Conservation (phyloP, 2,329 filamentous ascomycete species). For the Septoria petroselini region DNA sequence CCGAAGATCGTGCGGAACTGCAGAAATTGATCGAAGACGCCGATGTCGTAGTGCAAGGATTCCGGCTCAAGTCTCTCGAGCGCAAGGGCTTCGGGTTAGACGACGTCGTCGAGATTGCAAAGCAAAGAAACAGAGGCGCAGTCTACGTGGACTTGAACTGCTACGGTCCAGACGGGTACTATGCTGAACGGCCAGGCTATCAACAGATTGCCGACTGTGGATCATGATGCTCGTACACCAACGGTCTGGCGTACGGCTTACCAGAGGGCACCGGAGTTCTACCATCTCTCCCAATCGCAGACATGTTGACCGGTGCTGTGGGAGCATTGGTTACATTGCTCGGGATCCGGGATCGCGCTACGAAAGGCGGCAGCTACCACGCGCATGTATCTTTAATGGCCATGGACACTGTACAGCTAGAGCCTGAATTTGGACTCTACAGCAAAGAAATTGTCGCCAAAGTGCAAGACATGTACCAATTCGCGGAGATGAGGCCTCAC, state of each 20-base stretch:
- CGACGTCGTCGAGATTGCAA: conserved; percentile 34
- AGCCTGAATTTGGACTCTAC: conserved; percentile 39
- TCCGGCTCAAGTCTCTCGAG: conserved; percentile 49
- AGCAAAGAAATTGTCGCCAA: conserved; percentile 29
- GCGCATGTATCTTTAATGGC: conserved; percentile 39
- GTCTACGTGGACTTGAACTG: conserved; percentile 53
- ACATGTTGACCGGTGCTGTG: conserved; percentile 26
- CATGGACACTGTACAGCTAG: conserved; percentile 36
- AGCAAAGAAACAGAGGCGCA: conserved; percentile 40
- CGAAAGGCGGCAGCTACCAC: conserved; percentile 27
- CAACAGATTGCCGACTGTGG: conserved; percentile 53
- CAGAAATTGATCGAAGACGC: conserved; percentile 46
- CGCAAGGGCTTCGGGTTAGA: conserved; percentile 40
- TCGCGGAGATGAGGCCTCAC: conserved; percentile 31
- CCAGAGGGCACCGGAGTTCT: conserved; percentile 27
- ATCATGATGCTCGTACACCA: conserved; percentile 21
- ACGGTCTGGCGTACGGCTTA: conserved; percentile 21
- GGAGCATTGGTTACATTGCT: conserved; percentile 32
- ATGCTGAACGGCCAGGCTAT: conserved; percentile 49
- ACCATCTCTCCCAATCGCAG: conserved; percentile 18
- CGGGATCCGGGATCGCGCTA: conserved; percentile 37
- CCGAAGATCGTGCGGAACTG: conserved; percentile 42
- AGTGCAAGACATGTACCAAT: conserved; percentile 33
- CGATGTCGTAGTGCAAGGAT: conserved; percentile 52
- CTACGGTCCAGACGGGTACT: conserved; percentile 53